Evolutionary conservation across 2,329 filamentous ascomycete genomes (phyloP).

Genomic region (Pezicula carpinea): DNA sequence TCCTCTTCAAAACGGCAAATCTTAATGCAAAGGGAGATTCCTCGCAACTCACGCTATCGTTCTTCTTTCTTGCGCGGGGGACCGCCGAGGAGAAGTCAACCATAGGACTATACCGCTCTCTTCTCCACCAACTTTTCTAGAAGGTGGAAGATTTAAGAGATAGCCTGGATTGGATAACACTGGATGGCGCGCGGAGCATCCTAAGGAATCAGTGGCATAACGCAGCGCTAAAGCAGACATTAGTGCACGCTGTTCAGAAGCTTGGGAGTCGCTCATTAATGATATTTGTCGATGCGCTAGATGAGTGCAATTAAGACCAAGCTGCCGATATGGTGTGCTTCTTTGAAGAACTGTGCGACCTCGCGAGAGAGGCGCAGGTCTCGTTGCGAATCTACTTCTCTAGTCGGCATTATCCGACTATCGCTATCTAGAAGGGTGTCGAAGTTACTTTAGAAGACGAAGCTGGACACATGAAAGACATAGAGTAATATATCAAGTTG

Average conservation of each 20-base stretch:
- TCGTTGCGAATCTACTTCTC: conserved; percentile 19
- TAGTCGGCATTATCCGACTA: conserved; percentile 26
- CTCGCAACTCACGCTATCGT: conserved; percentile 27
- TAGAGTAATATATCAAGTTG: conserved; percentile 16
- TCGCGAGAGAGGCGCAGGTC: conserved; percentile 4
- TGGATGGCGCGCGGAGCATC: conserved; percentile 13
- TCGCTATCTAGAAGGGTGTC: conserved; percentile 12
- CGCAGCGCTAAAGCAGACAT: conserved; percentile 21
- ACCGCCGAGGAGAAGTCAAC: conserved; percentile 39
- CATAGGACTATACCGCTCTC: conserved; percentile 44
- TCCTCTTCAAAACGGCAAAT: conserved; percentile 27
- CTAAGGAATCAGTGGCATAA: conserved; percentile 23
- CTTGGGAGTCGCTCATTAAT: conserved; percentile 25
- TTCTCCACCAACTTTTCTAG: conserved; percentile 42
- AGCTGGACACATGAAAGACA: conserved; percentile 19
- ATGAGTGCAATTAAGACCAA: conserved; percentile 29
- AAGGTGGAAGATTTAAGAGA: conserved; percentile 29
- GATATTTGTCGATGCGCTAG: conserved; percentile 33
- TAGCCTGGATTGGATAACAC: conserved; percentile 19
- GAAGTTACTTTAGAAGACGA: conserved; percentile 19
- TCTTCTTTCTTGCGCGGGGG: conserved; percentile 26
- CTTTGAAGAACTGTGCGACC: conserved; percentile 21
- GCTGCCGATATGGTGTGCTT: conserved; percentile 27
- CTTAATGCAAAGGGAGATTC: conserved; percentile 12
- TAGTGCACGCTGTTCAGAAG: conserved; percentile 20